A percentile compares a stretch with the other conserved stretches of the same genome.
These are phyloP conservation scores for Phlyctochytrium planicorne DNA, from an alignment of 192 early-diverging fungal species.

Conservation along the genomic window DNA sequence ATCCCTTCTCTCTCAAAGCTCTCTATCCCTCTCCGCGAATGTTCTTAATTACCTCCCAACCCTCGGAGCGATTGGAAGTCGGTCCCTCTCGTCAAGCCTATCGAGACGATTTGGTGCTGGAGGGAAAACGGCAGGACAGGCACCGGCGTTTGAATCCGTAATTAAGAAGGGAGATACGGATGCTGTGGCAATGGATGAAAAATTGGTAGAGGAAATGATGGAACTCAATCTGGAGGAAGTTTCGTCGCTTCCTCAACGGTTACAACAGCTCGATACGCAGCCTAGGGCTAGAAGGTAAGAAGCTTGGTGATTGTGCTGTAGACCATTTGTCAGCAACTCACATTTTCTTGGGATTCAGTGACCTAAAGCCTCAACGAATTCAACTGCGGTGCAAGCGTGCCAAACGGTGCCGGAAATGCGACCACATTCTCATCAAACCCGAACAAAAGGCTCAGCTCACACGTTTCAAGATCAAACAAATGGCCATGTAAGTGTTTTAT, in stretches of 20 bases:
- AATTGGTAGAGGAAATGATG: conserved; percentile 38
- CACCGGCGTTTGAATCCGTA: neutral
- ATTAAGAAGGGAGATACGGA: conserved; percentile 3
- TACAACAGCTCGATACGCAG: conserved; percentile 63
- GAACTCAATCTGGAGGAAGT: conserved; percentile 33
- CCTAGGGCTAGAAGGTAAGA: conserved; percentile 26
- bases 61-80: conserved; percentile 16
- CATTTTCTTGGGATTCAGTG: conserved; percentile 26
- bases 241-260: conserved; percentile 59
- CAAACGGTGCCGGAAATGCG: conserved; percentile 83
- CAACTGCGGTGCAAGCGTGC: conserved; percentile 83
- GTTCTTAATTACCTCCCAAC: conserved; percentile 36
- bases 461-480: conserved; percentile 84
- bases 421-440: conserved; percentile 88
- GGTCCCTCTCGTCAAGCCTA: neutral
- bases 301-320: conserved; percentile 14
- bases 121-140: neutral
- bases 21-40: conserved; percentile 28
- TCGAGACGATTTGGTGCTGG: neutral
- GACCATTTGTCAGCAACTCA: too few relatives aligned
- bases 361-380: conserved; percentile 79
- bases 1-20: conserved; percentile 9
- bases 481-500: conserved; percentile 65
- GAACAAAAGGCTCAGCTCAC: conserved; percentile 87
- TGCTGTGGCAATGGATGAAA: conserved; percentile 16